Base-by-base conservation (phyloP, 768 basidiomycete species). In the Cystofilobasidium bisporidii region DNA sequence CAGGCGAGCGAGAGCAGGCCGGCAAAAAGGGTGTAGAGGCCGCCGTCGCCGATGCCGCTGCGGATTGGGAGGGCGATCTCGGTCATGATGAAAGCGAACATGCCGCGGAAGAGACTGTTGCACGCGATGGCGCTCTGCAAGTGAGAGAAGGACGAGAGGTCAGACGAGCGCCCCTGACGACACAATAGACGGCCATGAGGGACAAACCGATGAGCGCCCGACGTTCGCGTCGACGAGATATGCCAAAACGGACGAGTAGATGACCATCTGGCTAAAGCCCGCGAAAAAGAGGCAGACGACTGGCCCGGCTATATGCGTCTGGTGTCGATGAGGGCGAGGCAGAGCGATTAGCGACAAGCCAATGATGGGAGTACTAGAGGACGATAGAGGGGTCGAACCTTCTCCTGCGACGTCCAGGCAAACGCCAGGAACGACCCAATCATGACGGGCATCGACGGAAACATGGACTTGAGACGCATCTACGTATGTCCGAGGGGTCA, bases 191-290 rank as follows among this genome's bases (percentile, higher is more conserved):
- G 36, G 36, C 36, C 5, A 12, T 12, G 12, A 5, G 12, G 36
- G 47, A 48, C 47, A 2, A 4, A 48, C 47, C n/a, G 86, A 84
- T 2, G 88, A 88, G 33, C 87, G 82, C 12, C 91, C 91, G 9
- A 81, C 79, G 74, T 93, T 96, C 6, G 89, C 84, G 72, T 96
- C 91, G 20, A 92, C 89, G 40, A 92, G 80, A 72, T 91, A 93
- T 0, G 91, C 87, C 36, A 93, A 77, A 0, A 87, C 86, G 60
- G 84, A 84, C 20, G 84, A 77, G 55, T 41, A 69, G 33, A 40
- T 57, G 1, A 69, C 63, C 88, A 89, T 85, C 11, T 84, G 81
- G 69, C 86, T 83, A 73, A 89, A 86, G 18, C 90, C 91, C 22
- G 82, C 79, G 43, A 85, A 72, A 77, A 91, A 88, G 17, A 93